Evolutionary conservation across 1,284 basidiomycete genomes (phyloP).

Genomic region (Cryptococcus sp.): DNA sequence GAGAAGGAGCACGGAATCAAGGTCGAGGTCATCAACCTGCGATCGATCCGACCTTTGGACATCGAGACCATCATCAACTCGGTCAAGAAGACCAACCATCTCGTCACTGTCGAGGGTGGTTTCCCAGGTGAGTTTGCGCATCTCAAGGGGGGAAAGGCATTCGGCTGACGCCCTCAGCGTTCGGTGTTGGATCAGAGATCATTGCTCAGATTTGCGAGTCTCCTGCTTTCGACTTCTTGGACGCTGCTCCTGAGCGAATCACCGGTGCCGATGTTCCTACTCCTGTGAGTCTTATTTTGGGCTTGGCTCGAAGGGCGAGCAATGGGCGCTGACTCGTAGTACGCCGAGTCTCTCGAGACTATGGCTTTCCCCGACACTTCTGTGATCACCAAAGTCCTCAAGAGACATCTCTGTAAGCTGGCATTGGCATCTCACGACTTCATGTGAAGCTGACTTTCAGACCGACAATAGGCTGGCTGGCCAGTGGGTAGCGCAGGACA

Average conservation of each 20-base stretch:
- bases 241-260: conserved; percentile 94
- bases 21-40: conserved; percentile 96
- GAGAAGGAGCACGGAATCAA: conserved; percentile 91
- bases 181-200: conserved; percentile 97
- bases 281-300: conserved; percentile 67
- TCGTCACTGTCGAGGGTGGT: conserved; percentile 93
- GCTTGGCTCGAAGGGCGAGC: no score
- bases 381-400: conserved; percentile 82
- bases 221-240: conserved; percentile 92
- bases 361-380: conserved; percentile 87
- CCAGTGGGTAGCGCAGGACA: no score
- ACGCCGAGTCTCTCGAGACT: conserved; percentile 79
- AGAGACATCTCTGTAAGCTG: conserved; percentile 67
- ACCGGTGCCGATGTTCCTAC: conserved; percentile 96
- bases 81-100: conserved; percentile 96
- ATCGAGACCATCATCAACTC: conserved; percentile 93
- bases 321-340: conserved; percentile 50
- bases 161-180: conserved; percentile 50
- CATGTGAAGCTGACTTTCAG: conserved; percentile 3
- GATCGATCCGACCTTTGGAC: conserved; percentile 74
- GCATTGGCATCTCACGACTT: no score
- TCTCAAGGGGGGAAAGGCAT: not conserved
- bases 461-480: conserved; percentile 16
- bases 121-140: conserved; percentile 60
- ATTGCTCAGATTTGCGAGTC: conserved; percentile 94